Percentiles rank a stretch among this genome's conserved stretches.
These are phyloP conservation scores for Wallacemonas sp. DNA, from an alignment of 208 protist genomes.

Conservation along the genomic window DNA sequence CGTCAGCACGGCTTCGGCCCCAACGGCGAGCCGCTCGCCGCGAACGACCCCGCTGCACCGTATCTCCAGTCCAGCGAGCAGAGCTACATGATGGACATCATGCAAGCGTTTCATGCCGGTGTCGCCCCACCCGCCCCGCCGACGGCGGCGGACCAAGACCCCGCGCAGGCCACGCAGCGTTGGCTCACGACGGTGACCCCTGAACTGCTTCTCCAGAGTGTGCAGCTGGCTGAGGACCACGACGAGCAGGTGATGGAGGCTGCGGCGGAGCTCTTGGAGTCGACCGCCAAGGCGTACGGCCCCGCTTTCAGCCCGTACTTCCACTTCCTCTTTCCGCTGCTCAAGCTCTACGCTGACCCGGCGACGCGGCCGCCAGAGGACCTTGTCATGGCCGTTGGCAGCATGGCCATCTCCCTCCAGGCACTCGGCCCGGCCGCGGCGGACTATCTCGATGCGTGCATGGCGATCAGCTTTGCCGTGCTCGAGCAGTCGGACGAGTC, in stretches of 20 bases:
- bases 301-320: slow-evolving; percentile 44
- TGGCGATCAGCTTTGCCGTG: slow-evolving; percentile 44
- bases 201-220: slow-evolving; percentile 22
- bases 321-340: slow-evolving; percentile 50
- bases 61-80: slow-evolving; percentile 20
- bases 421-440: slow-evolving; percentile 38
- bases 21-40: slow-evolving; percentile 7
- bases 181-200: slow-evolving; percentile 34
- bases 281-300: slow-evolving; percentile 76
- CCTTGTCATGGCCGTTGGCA: slow-evolving; percentile 62
- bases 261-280: slow-evolving; percentile 66
- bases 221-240: slow-evolving; percentile 61
- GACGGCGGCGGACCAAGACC: slow-evolving; percentile 23
- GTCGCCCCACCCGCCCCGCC: slow-evolving; percentile 19
- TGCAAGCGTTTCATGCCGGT: slow-evolving; percentile 26
- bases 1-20: slow-evolving; percentile 6
- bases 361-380: slow-evolving; percentile 60
- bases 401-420: slow-evolving; percentile 53
- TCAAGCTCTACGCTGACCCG: slow-evolving; percentile 51
- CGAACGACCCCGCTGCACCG: slow-evolving; percentile 25
- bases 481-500: slow-evolving; percentile 68
- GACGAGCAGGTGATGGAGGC: slow-evolving; percentile 71
- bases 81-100: slow-evolving; percentile 28
- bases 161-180: slow-evolving; percentile 4
- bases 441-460: slow-evolving; percentile 46